These are phyloP conservation scores for Brassica rapa DNA, from an alignment of 345 rosid species.

Conservation along the genomic window DNA sequence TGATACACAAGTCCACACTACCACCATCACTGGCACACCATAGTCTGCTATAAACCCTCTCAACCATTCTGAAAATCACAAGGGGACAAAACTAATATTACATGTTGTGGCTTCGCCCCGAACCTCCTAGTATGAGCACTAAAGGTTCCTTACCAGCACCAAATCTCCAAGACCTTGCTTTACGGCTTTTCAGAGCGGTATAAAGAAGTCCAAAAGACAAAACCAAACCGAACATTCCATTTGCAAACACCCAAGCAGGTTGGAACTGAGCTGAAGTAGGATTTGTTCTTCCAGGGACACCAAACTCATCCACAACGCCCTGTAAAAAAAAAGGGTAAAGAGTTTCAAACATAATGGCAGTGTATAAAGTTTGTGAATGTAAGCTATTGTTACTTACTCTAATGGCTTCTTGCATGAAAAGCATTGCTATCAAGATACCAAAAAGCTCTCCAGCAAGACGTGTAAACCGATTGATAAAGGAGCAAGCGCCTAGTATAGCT, in stretches of 20 bases:
- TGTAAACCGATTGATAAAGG: constrained; percentile 91
- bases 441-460: constrained; percentile 91
- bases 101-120: no score
- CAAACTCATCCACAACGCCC: constrained; percentile 91
- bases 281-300: constrained; percentile 75
- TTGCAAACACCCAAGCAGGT: constrained; percentile 86
- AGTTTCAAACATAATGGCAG: constrained; percentile 6
- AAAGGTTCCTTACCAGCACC: constrained; percentile 64
- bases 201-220: constrained; percentile 76
- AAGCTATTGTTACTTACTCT: constrained; percentile 49
- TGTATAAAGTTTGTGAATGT: neutral
- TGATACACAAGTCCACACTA: constrained; percentile 83
- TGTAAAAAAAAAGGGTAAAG: constrained; percentile 13
- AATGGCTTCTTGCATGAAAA: constrained; percentile 93
- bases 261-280: constrained; percentile 59
- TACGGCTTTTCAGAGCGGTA: constrained; percentile 73
- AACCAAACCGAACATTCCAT: constrained; percentile 91
- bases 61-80: constrained; percentile 53
- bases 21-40: constrained; percentile 92
- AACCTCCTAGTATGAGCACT: neutral
- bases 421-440: constrained; percentile 92
- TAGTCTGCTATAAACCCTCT: constrained; percentile 89
- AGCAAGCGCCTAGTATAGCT: constrained; percentile 87
- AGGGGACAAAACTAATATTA: no score
- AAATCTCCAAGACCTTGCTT: constrained; percentile 89